Conservation (phyloP, 306 rosid genomes). For the Casuarina cunninghamiana region DNA sequence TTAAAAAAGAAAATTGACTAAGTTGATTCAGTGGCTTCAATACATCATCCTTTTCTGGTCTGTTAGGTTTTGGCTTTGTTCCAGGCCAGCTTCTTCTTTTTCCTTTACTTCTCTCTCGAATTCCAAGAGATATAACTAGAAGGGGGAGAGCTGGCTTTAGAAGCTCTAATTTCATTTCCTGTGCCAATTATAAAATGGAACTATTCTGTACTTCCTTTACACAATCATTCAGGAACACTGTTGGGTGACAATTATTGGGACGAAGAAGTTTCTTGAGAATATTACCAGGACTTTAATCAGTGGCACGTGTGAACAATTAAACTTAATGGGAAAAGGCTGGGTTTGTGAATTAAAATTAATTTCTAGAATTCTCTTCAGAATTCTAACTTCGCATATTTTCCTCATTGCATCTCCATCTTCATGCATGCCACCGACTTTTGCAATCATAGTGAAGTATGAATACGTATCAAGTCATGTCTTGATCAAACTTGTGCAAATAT, state of each 20-base stretch:
- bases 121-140: not conserved
- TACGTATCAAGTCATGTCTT: not conserved
- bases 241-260: not conserved
- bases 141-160: not conserved
- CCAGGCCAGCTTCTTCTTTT: not conserved
- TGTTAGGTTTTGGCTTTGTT: not conserved
- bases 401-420: conserved; percentile 4
- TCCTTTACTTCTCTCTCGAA: not conserved
- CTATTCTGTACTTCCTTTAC: not conserved
- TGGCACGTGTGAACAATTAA: not conserved
- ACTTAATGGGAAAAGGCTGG: not conserved
- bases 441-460: conserved; percentile 2
- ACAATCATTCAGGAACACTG: not conserved
- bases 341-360: not conserved
- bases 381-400: not conserved
- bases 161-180: not conserved
- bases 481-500: conserved; percentile 21
- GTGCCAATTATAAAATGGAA: not conserved
- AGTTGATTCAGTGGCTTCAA: not conserved
- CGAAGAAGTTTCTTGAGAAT: not conserved
- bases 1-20: not conserved
- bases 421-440: conserved; percentile 19
- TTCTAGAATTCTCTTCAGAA: not conserved
- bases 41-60: not conserved
- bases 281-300: not conserved